Evolutionary conservation across 2,329 filamentous ascomycete genomes (phyloP).

Genomic region (Triangularia verruculosa): DNA sequence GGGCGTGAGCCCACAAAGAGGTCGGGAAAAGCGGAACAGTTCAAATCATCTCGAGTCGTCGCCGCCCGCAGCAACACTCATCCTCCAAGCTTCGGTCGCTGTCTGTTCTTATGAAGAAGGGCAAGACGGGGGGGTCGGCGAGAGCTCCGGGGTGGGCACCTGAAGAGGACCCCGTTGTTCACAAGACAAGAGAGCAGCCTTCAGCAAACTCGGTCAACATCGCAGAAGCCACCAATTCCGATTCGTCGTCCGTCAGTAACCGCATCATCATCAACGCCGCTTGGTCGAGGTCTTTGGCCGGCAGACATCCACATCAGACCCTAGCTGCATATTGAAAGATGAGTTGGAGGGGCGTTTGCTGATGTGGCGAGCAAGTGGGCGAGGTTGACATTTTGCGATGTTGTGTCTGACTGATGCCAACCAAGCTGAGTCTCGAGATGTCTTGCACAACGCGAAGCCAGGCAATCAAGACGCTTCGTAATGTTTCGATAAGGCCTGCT

Average conservation of each 20-base stretch:
- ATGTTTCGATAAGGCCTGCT: background rate
- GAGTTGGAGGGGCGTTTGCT: background rate
- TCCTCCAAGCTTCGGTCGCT: background rate
- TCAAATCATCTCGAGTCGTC: too few relatives aligned
- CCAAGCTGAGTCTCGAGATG: background rate
- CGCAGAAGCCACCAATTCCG: background rate
- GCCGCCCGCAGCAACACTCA: background rate
- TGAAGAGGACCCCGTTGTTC: background rate
- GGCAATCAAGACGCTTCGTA: background rate
- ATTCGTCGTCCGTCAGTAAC: background rate
- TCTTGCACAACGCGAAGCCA: conserved; percentile 1
- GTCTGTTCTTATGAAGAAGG: background rate
- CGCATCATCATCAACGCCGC: background rate
- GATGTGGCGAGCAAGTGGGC: background rate
- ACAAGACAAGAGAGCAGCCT: background rate
- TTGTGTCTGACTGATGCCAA: background rate
- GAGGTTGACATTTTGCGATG: background rate
- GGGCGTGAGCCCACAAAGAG: background rate
- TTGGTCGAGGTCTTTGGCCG: background rate
- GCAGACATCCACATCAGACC: background rate
- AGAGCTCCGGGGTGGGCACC: background rate
- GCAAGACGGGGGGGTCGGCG: background rate
- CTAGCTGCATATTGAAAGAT: background rate
- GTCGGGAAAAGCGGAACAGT: too few relatives aligned
- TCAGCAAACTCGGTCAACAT: background rate